Evolutionary conservation across 139 green algal species (phyloP).

Genomic region (Chlorella sorokiniana): DNA sequence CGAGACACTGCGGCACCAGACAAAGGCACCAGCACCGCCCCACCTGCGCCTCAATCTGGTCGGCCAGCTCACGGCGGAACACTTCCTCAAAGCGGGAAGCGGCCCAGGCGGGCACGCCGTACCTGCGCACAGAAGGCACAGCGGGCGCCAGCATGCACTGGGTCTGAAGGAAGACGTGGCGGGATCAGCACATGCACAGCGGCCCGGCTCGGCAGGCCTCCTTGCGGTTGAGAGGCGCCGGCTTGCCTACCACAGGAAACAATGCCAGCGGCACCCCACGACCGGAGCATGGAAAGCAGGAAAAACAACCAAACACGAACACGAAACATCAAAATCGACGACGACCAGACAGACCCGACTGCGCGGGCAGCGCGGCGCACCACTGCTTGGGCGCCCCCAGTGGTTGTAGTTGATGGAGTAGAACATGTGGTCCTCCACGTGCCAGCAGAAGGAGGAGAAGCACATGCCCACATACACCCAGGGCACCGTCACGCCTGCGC

Average conservation of each 20-base stretch:
- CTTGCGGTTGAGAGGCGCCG: too few relatives aligned
- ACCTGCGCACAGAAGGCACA: conserved; percentile 52
- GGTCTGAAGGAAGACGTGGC: neutral
- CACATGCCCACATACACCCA: conserved; percentile 87
- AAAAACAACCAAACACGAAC: neutral
- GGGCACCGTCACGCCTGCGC: conserved; percentile 72
- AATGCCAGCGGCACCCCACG: too few relatives aligned
- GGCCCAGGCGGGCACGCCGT: conserved; percentile 74
- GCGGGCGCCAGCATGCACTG: neutral
- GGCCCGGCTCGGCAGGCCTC: too few relatives aligned
- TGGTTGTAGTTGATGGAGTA: conserved; percentile 95
- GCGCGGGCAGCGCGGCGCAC: conserved; percentile 25
- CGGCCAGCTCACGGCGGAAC: conserved; percentile 72
- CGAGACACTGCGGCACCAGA: neutral
- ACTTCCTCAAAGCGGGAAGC: conserved; percentile 65
- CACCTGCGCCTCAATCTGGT: conserved; percentile 50
- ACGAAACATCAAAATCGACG: too few relatives aligned
- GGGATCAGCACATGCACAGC: too few relatives aligned
- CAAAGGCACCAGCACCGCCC: neutral
- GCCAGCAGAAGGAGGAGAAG: conserved; percentile 84
- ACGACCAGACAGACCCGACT: neutral
- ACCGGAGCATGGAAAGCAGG: neutral
- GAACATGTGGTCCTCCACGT: conserved; percentile 90
- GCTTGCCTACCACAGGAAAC: too few relatives aligned
- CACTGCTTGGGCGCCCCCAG: conserved; percentile 67